Evolutionary conservation across 345 rosid genomes (phyloP), one percentile per base, ranked within the genome.

Genomic region (Carallia pectinifolia): DNA sequence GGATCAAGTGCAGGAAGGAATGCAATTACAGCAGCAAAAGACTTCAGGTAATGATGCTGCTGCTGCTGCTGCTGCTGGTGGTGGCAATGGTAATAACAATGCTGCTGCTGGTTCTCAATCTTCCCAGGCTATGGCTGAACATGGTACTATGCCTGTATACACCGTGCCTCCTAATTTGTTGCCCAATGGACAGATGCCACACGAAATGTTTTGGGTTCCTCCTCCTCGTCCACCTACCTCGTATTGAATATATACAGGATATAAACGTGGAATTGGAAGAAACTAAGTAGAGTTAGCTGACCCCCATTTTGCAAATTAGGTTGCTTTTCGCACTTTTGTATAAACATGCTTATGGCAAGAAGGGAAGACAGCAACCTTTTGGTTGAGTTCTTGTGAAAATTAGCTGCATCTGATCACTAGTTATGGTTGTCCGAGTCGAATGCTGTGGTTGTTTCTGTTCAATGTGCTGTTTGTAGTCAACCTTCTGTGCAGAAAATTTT

Each of bases 121-220:
- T 58, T 64, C 80, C 71, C 85, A 79, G 50, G 79, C 66, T 29
- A 34, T 73, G 53, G 75, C 68, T 16, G 67, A 67, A n/a, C 81
- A 79, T 38, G 91, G 74, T 47, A 55, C 91, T 18, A 85, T 93
- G 79, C 85, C 85, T 2, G 64, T 86, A n/a, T 93, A 76, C 75
- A 91, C 79, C 77, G 70, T 90, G 83, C 86, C 85, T 68, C 89
- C 91, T n/a, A 81, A 82, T 83, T 83, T 82, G 77, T 52, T 84
- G 62, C 87, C 89, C 1, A 88, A 85, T 67, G 96, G 91, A 55
- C 96, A 86, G 68, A 80, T 81, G 77, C 90, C 91, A 17, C 91
- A 77, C 13, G 97, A 91, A 23, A 71, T 91, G 79, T 91, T 83
- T 70, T 91, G 98, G 98, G 90, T 76, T 60, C 81, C 87, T 69